Evolutionary conservation across 2,329 filamentous ascomycete species (phyloP), one percentile per base, ranked within the genome.

Genomic region (Epichloe elymi): DNA sequence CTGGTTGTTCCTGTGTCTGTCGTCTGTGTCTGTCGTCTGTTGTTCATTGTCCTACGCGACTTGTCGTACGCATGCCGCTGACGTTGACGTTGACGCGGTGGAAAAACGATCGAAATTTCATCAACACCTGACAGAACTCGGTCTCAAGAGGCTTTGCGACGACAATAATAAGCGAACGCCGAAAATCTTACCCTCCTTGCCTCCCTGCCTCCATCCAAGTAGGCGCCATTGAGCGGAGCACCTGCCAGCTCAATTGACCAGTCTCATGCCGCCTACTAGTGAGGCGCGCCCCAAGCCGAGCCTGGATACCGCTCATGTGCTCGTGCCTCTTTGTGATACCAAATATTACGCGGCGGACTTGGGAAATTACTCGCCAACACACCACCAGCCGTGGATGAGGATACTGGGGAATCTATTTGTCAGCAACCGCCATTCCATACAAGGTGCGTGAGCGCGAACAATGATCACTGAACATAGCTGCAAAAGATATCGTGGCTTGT

Each of bases 311-410:
- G 33, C 40, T 19, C 50, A 41, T 52, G 46, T 26, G 46, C 50
- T 20, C 15, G 35, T 35, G 40, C 50, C 36, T n/a, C 11, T 45
- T 23, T 19, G 33, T 41, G 19, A 44, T 26, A 42, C 33, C 19
- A 10, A 48, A 38, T 39, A 44, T n/a, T 19, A 19, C 46, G 48
- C 46, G 51, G 35, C 45, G 23, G 33, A 43, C 7, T 37, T 33
- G 51, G 47, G 51, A 53, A 50, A 51, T 51, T 51, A 45, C 39
- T 49, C 19, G 30, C 47, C 19, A 20, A 33, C 39, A 41, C 41
- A 35, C 35, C 17, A 46, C 19, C 37, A 20, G 49, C 33, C 42
- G 49, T 46, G 42, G 42, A 41, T 42, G 38, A 20, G 37, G 17
- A 36, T 10, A 11, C 26, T 36, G 35, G 44, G 2, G 17, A 6